Evolutionary conservation across 176 grass and related monocot genomes (phyloP).

Genomic region (Alopecurus myosuroides): DNA sequence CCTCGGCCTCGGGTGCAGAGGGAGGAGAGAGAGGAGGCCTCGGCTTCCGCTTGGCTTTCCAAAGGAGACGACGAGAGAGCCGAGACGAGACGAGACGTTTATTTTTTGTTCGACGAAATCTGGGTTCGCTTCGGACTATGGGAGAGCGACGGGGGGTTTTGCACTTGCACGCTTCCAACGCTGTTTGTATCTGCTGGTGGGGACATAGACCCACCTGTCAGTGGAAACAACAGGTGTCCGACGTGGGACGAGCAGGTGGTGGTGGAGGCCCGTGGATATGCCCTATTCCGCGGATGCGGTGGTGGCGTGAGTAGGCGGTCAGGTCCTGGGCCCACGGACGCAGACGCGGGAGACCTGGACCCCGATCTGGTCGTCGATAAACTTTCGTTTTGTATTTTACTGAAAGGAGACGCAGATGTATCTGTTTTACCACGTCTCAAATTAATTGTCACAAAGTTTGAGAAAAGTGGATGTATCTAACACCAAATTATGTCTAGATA

Average conservation of each 20-base stretch:
- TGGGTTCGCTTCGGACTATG: background rate
- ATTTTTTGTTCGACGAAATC: slow-evolving; percentile 6
- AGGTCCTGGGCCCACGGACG: background rate
- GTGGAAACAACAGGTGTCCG: background rate
- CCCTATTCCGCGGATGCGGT: background rate
- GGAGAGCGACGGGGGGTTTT: background rate
- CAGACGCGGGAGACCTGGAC: background rate
- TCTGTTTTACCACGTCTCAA: no score
- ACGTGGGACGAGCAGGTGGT: background rate
- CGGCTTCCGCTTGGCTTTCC: background rate
- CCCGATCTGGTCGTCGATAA: background rate
- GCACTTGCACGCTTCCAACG: slow-evolving; percentile 1
- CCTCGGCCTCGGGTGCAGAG: background rate
- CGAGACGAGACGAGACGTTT: background rate
- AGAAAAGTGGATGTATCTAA: no score
- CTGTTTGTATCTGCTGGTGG: background rate
- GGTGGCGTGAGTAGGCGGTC: background rate
- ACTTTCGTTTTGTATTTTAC: background rate
- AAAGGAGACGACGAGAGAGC: background rate
- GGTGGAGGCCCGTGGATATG: no score
- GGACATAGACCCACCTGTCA: background rate
- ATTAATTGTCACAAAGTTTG: no score
- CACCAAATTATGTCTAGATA: no score
- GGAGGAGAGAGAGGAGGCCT: background rate
- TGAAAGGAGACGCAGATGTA: no score